Base-by-base conservation (phyloP, 1,139 yeast species). In the Pichia terricola region DNA sequence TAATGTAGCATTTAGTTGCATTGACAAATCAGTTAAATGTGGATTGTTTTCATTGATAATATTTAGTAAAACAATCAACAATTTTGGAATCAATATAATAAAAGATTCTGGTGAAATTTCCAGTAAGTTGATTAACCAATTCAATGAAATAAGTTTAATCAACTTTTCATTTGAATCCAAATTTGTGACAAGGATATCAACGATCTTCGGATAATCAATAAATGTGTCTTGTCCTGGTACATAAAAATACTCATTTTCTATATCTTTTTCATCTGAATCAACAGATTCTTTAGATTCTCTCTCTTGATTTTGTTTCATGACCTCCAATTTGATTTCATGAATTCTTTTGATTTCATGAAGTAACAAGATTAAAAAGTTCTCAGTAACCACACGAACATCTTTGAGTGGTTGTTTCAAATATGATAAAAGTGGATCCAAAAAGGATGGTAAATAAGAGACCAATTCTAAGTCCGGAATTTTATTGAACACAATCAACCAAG, bases 391-490 rank as follows among this genome's bases (percentile, higher is more conserved):
- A 49, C 95, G 72, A 5, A 94, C 95, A 60, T 91, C 98, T 40
- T 81, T 79, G 46, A 89, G 89, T 1, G 94, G 73, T 53, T 85
- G 91, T 52, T 87, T 85, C 46, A 91, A 67, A 59, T 87, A 91
- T 32, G 80, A 75, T 43, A 91, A 69, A 45, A 94, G 68, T 0
- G 96, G 96, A 43, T 89, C 94, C 39, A 94, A 69, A 60, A 91
- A 87, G 40, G 87, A 85, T 0, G 98, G 96, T 41, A 94, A 68
- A 58, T 84, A 91, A 0, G 94, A 77, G 26, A 91, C 80, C 48
- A 94, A 68, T 55, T 91, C 96, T 49, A 91, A 69, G 41, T 91
- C 94, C 0, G 99, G 98, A 11, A 91, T 87, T 26, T 94, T 88
- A 61, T 91, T 94, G 42, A 94, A 70, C 27, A 94, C 73, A 48